phyloP scores from a whole-genome alignment of 1,284 basidiomycete species.

The Cryptococcus maquisensis region DNA sequence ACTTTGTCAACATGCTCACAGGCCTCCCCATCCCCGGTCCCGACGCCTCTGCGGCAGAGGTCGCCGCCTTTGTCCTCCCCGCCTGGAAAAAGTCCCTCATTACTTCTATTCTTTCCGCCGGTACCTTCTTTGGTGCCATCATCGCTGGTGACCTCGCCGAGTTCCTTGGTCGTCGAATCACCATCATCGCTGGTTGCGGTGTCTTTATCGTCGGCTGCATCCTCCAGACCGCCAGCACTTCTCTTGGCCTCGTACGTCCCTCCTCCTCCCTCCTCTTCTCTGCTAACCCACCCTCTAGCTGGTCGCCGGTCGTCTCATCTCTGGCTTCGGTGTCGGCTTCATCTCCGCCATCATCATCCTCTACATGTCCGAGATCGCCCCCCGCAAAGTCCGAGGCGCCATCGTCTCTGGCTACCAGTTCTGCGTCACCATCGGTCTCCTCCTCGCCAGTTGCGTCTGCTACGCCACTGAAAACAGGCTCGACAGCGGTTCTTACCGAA shows the following conservation, averaged over 20 bases:
- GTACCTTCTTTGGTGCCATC: slow-evolving; percentile 49
- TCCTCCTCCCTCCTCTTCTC: background rate
- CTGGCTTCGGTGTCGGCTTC: slow-evolving; percentile 53
- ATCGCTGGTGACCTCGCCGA: slow-evolving; percentile 50
- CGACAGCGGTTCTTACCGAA: slow-evolving; percentile 65
- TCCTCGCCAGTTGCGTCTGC: slow-evolving; percentile 70
- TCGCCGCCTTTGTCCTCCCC: slow-evolving; percentile 31
- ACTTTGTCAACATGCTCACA: slow-evolving; percentile 30
- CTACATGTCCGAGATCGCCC: slow-evolving; percentile 61
- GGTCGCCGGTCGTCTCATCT: slow-evolving; percentile 50
- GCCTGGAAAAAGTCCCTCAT: slow-evolving; percentile 42
- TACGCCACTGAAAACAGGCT: slow-evolving; percentile 64
- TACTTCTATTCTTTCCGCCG: slow-evolving; percentile 49
- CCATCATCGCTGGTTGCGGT: slow-evolving; percentile 46
- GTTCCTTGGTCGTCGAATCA: slow-evolving; percentile 44
- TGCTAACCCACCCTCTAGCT: slow-evolving; percentile 12
- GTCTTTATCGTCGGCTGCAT: slow-evolving; percentile 49
- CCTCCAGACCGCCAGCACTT: slow-evolving; percentile 48
- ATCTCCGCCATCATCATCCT: slow-evolving; percentile 55
- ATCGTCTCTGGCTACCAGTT: slow-evolving; percentile 77
- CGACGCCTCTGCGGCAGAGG: slow-evolving; percentile 12
- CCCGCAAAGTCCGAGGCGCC: slow-evolving; percentile 75
- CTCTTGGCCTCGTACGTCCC: slow-evolving; percentile 33
- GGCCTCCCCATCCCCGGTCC: slow-evolving; percentile 20
- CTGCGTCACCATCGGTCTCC: slow-evolving; percentile 76